phyloP scores from a whole-genome alignment of 192 early-diverging fungal species.

The Mortierella antarctica region DNA sequence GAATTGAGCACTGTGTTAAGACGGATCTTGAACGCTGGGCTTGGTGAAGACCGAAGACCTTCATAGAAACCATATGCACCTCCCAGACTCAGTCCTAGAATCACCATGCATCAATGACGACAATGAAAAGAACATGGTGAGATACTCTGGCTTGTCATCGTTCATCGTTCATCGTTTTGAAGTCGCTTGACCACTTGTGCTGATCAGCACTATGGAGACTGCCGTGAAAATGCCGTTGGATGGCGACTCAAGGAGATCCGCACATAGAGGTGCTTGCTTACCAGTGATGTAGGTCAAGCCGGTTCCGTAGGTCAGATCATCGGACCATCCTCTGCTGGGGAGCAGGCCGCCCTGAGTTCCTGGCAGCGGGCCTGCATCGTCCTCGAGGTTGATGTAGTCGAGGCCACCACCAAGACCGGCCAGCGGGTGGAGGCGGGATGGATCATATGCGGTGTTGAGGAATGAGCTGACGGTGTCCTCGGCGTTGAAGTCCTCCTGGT shows the following conservation, averaged over 20 bases:
- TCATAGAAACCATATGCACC: conserved; percentile 82
- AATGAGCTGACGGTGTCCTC: conserved; percentile 63
- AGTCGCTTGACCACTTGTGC: neutral
- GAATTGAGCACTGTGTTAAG: conserved; percentile 86
- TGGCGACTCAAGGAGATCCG: neutral
- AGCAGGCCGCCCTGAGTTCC: conserved; percentile 60
- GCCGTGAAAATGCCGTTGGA: neutral
- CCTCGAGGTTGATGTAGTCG: conserved; percentile 66
- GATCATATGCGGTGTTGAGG: conserved; percentile 57
- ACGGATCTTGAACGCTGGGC: conserved; percentile 79
- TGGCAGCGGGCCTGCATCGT: conserved; percentile 30
- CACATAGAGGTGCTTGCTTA: neutral
- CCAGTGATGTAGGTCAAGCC: conserved; percentile 83
- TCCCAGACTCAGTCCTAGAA: conserved; percentile 67
- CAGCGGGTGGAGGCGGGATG: conserved; percentile 59
- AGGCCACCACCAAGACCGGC: conserved; percentile 65
- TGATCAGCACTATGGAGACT: neutral
- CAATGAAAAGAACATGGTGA: neutral
- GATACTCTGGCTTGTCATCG: neutral
- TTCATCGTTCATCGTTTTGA: neutral
- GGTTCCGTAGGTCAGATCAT: conserved; percentile 88
- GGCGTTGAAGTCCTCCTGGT: conserved; percentile 55
- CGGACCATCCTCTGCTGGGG: conserved; percentile 81
- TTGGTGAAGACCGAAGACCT: conserved; percentile 67
- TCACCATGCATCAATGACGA: neutral